Evolutionary conservation across 768 basidiomycete species (phyloP).

Genomic region (Flagelloscypha sp.): DNA sequence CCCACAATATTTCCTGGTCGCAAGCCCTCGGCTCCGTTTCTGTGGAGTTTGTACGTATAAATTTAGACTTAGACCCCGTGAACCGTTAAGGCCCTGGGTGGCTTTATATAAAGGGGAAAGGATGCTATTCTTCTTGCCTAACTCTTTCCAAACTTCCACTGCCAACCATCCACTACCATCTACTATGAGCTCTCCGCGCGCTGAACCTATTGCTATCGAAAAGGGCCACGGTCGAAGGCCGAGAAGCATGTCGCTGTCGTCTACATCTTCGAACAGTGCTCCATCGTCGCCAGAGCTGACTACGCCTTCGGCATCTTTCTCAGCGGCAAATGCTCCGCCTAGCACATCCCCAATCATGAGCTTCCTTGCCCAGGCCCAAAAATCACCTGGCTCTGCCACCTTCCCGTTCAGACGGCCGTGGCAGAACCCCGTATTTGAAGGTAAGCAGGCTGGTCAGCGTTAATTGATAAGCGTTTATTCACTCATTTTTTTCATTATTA

Average conservation of each 20-base stretch:
- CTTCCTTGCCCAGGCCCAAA: conserved; percentile 55
- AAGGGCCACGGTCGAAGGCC: conserved; percentile 36
- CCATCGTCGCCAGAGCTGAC: conserved; percentile 44
- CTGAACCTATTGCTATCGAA: conserved; percentile 59
- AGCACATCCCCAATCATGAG: conserved; percentile 64
- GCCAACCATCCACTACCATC: too few species aligned
- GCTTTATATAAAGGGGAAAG: too few species aligned
- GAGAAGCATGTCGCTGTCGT: conserved; percentile 60
- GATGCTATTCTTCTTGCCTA: too few species aligned
- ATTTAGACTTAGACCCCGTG: too few species aligned
- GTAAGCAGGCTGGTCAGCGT: conserved; percentile 24
- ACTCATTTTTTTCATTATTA: conserved; percentile 8
- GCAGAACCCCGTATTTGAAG: conserved; percentile 53
- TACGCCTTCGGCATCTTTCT: conserved; percentile 35
- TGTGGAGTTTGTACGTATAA: too few species aligned
- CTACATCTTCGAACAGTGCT: conserved; percentile 46
- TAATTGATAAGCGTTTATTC: not conserved
- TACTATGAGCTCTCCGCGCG: too few species aligned
- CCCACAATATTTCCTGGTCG: too few species aligned
- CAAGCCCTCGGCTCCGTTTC: too few species aligned
- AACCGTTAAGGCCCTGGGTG: too few species aligned
- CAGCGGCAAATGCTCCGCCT: conserved; percentile 41
- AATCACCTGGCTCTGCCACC: conserved; percentile 27
- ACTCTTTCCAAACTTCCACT: too few species aligned
- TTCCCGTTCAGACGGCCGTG: conserved; percentile 61